A percentile compares a stretch with the other conserved stretches of the same genome.
Evolutionary conservation across 352 stramenopile genomes (phyloP).

Genomic region (Phytophthora ohioensis): DNA sequence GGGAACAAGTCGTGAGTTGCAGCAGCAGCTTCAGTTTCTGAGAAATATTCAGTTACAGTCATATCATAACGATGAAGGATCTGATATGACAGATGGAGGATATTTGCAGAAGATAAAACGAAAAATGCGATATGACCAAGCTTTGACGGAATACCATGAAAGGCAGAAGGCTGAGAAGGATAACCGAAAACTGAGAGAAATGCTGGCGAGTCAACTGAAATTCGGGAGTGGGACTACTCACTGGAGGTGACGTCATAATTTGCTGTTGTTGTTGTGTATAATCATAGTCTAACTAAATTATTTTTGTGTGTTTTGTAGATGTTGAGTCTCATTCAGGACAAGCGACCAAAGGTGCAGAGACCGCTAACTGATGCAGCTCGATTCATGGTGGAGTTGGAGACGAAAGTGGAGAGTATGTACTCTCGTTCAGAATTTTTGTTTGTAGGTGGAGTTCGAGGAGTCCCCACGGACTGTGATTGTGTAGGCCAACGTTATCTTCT

Average conservation of each 20-base stretch:
- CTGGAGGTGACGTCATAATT: background rate
- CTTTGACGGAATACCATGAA: background rate
- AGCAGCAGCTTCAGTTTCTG: background rate
- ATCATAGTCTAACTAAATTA: no score
- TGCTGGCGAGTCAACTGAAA: background rate
- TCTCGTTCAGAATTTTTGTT: no score
- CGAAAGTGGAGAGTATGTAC: constrained; percentile 3
- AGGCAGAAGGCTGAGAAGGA: constrained; percentile 2
- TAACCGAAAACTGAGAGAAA: background rate
- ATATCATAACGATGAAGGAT: background rate
- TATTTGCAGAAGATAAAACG: background rate
- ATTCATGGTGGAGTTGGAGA: background rate
- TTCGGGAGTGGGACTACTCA: no score
- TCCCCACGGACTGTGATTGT: background rate
- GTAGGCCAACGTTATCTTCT: background rate
- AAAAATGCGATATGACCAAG: constrained; percentile 1
- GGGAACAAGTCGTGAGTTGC: background rate
- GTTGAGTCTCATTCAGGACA: background rate
- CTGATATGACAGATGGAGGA: background rate
- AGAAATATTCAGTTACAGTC: background rate
- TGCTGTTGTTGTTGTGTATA: background rate
- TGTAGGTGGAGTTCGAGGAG: background rate
- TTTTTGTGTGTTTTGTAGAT: background rate
- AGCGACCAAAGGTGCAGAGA: background rate
- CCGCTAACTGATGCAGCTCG: background rate